phyloP scores from a whole-genome alignment of 1,284 basidiomycete species.

The Trichosporon coremiiforme region DNA sequence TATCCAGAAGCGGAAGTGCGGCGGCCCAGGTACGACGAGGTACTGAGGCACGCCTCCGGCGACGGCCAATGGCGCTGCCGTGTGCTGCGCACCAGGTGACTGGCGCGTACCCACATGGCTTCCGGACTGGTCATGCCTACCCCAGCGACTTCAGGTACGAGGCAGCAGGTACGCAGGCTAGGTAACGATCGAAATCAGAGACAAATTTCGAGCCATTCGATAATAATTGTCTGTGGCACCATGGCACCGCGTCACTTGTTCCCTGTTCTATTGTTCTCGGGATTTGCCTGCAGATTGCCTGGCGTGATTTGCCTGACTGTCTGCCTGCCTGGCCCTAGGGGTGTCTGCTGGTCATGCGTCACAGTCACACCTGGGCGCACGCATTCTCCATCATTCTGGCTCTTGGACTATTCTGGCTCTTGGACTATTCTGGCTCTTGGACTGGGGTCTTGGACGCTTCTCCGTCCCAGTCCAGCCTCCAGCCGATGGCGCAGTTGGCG shows the following conservation, averaged over 20 bases:
- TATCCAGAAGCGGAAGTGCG: background rate
- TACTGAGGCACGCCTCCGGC: background rate
- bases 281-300: background rate
- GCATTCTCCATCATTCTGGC: background rate
- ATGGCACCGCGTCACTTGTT: background rate
- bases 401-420: too few species aligned
- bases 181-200: background rate
- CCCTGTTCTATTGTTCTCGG: background rate
- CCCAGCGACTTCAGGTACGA: background rate
- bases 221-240: background rate
- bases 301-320: background rate
- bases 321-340: background rate
- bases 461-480: background rate
- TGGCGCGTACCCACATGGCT: background rate
- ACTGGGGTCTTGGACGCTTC: background rate
- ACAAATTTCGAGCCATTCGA: background rate
- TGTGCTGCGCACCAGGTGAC: background rate
- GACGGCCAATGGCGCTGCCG: background rate
- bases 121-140: background rate
- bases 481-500: background rate
- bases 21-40: background rate
- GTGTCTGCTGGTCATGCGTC: background rate
- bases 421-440: too few species aligned
- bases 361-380: background rate
- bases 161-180: background rate